A percentile compares a stretch with the other conserved stretches of the same genome.
These are phyloP conservation scores for Carnegiea gigantea DNA, from an alignment of 179 eudicot species.

Conservation along the genomic window DNA sequence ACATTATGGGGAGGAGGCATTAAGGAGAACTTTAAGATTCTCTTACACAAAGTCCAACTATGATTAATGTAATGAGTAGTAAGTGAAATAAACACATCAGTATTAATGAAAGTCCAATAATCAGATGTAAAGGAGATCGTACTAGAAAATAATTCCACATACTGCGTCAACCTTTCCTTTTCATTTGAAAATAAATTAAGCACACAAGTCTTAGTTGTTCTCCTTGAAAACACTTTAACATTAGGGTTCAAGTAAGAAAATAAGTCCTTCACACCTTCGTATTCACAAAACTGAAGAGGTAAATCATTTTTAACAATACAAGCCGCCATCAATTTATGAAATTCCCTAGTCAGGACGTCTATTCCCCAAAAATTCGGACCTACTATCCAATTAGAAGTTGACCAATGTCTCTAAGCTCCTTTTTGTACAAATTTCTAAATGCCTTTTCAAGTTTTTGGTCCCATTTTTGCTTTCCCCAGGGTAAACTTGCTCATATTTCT, in stretches of 20 bases:
- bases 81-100: conserved; percentile 1
- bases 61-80: conserved; percentile 8
- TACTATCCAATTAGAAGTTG: background rate
- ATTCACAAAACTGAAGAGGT: conserved; percentile 4
- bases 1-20: conserved; percentile 8
- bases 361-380: background rate
- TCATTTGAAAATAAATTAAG: background rate
- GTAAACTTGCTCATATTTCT: background rate
- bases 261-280: background rate
- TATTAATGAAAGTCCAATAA: conserved; percentile 1
- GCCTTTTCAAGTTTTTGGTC: background rate
- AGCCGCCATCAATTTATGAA: background rate
- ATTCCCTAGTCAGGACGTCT: background rate
- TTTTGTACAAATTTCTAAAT: background rate
- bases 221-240: background rate
- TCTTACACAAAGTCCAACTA: background rate
- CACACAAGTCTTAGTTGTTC: background rate
- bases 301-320: background rate
- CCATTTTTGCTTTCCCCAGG: background rate
- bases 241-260: background rate
- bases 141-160: background rate
- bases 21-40: background rate
- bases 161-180: background rate
- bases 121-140: conserved; percentile 3
- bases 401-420: background rate